These are phyloP conservation scores for Trichoderma atroviride DNA, from an alignment of 2,329 filamentous ascomycete genomes.

Conservation along the genomic window DNA sequence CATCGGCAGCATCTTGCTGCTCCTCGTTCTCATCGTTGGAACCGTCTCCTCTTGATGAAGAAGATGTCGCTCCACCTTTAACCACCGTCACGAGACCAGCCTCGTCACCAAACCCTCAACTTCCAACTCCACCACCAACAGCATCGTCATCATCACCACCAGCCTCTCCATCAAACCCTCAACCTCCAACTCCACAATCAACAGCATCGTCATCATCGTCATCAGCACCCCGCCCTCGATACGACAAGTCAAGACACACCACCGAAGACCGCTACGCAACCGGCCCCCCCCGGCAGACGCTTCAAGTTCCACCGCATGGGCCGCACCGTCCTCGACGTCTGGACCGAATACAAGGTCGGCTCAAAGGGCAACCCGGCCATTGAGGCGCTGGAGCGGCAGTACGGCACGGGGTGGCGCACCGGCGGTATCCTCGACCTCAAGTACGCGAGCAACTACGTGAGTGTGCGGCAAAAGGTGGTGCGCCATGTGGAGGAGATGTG, in stretches of 20 bases:
- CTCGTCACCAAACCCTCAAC: not conserved
- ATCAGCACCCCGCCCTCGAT: conserved; percentile 26
- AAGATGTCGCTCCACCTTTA: not conserved
- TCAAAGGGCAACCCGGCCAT: conserved; percentile 31
- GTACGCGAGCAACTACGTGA: conserved; percentile 36
- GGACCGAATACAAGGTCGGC: conserved; percentile 34
- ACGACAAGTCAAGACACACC: conserved; percentile 30
- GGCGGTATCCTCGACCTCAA: conserved; percentile 31
- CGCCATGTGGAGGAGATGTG: conserved; percentile 31
- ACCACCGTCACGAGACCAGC: not conserved
- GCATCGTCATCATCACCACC: not conserved
- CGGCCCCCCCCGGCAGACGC: conserved; percentile 28
- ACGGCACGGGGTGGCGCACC: conserved; percentile 32
- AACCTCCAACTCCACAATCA: not conserved
- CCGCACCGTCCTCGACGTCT: conserved; percentile 32
- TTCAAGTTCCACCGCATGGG: conserved; percentile 34
- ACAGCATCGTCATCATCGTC: conserved; percentile 25
- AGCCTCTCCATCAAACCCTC: not conserved
- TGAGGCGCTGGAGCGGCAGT: conserved; percentile 30
- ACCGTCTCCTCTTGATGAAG: not conserved
- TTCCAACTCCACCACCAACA: not conserved
- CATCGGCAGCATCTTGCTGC: not conserved
- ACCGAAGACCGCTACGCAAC: conserved; percentile 29
- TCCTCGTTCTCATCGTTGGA: not conserved
- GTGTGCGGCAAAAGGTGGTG: conserved; percentile 32